phyloP scores from a whole-genome alignment of 495 filamentous ascomycete species.

The Hypoxylon lienhwacheense region DNA sequence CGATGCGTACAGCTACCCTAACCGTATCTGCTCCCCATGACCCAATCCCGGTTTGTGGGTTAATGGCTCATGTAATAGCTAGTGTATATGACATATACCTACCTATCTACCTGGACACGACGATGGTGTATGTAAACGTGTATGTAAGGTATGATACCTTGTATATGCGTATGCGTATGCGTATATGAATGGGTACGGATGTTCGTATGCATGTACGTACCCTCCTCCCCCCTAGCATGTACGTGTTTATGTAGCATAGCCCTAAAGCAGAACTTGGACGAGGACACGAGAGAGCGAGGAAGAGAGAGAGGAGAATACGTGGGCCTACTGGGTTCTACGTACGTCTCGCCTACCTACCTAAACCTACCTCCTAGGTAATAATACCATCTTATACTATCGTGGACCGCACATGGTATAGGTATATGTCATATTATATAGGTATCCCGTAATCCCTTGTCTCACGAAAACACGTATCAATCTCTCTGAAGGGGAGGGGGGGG shows the following conservation, averaged over 20 bases:
- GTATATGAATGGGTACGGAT: too few relatives aligned
- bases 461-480: too few relatives aligned
- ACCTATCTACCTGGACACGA: too few relatives aligned
- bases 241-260: neutral
- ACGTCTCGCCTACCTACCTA: too few relatives aligned
- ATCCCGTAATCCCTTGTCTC: conserved; percentile 10
- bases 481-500: too few relatives aligned
- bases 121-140: neutral
- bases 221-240: too few relatives aligned
- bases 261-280: too few relatives aligned
- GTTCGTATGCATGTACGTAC: neutral
- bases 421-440: conserved; percentile 1
- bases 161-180: neutral
- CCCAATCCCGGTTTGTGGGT: conserved; percentile 32
- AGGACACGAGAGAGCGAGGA: too few relatives aligned
- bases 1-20: neutral
- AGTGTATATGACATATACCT: conserved; percentile 8
- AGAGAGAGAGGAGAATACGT: conserved; percentile 8
- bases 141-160: too few relatives aligned
- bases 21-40: conserved; percentile 9
- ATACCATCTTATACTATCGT: conserved; percentile 4
- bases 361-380: conserved; percentile 2
- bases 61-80: conserved; percentile 31
- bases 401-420: conserved; percentile 5
- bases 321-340: too few relatives aligned